Evolutionary conservation across 306 rosid species (phyloP).

Genomic region (Coriaria nepalensis): DNA sequence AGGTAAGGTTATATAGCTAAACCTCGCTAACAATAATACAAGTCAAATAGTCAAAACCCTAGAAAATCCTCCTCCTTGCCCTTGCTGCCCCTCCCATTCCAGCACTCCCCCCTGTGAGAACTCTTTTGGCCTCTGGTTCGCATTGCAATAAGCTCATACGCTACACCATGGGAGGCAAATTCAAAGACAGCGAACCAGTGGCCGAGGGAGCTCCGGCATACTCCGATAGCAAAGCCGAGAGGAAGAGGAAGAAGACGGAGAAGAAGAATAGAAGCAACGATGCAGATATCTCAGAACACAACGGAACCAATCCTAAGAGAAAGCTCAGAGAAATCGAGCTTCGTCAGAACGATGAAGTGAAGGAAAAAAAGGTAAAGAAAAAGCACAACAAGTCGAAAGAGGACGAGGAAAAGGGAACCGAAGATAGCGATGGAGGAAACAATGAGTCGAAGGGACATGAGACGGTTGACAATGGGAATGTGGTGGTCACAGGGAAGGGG

Average conservation of each 20-base stretch:
- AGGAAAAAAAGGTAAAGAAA: conserved; percentile 31
- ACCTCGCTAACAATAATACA: too few species aligned
- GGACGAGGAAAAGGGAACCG: conserved; percentile 10
- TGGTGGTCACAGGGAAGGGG: conserved; percentile 59
- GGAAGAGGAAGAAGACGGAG: conserved; percentile 37
- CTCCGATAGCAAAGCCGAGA: conserved; percentile 28
- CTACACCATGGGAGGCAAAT: conserved; percentile 54
- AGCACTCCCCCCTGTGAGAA: too few species aligned
- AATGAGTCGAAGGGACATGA: conserved; percentile 16
- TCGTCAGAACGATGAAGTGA: conserved; percentile 12
- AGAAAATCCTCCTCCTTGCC: conserved; percentile 13
- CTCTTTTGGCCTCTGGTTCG: conserved; percentile 14
- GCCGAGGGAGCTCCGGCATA: conserved; percentile 16
- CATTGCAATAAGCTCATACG: conserved; percentile 4
- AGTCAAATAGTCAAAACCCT: conserved; percentile 45
- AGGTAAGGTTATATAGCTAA: too few species aligned
- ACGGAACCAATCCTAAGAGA: conserved; percentile 35
- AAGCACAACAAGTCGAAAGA: conserved; percentile 23
- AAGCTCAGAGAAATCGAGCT: conserved; percentile 26
- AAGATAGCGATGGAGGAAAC: conserved; percentile 11
- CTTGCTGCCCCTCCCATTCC: too few species aligned
- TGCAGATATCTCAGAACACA: conserved; percentile 1
- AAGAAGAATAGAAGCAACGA: conserved; percentile 11
- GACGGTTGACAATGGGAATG: conserved; percentile 24
- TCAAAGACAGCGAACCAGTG: conserved; percentile 33